A percentile compares a stretch with the other conserved stretches of the same genome.
phyloP scores from a whole-genome alignment of 495 filamentous ascomycete genomes.

The Lentithecium fluviatile region DNA sequence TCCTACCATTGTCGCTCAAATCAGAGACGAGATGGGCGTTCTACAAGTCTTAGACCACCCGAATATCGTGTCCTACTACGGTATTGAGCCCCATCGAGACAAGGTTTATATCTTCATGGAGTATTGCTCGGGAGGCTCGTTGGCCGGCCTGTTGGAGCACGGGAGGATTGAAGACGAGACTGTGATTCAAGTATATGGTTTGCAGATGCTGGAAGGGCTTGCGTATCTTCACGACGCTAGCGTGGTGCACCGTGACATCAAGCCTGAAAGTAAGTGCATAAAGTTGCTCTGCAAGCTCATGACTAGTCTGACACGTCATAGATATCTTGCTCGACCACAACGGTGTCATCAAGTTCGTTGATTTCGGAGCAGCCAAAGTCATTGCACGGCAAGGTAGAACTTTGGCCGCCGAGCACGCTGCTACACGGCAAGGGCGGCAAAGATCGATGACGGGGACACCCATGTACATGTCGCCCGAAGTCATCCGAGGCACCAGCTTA shows the following conservation, averaged over 20 bases:
- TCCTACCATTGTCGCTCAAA: constrained; percentile 86
- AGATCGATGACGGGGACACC: constrained; percentile 96
- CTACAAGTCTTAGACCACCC: constrained; percentile 93
- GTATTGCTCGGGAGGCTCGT: constrained; percentile 90
- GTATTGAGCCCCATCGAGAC: constrained; percentile 96
- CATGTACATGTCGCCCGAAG: constrained; percentile 99
- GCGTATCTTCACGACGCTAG: constrained; percentile 87
- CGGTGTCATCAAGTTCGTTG: constrained; percentile 97
- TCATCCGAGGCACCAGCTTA: constrained; percentile 80
- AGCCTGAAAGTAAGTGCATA: constrained; percentile 78
- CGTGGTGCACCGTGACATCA: constrained; percentile 96
- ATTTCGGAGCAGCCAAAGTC: constrained; percentile 96
- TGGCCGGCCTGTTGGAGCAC: constrained; percentile 89
- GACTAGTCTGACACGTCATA: constrained; percentile 41
- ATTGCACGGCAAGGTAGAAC: constrained; percentile 94
- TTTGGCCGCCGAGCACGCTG: constrained; percentile 59
- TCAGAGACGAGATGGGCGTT: constrained; percentile 95
- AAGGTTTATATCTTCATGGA: constrained; percentile 99
- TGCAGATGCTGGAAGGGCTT: constrained; percentile 93
- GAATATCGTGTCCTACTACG: constrained; percentile 95
- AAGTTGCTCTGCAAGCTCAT: constrained; percentile 1
- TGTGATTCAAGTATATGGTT: constrained; percentile 94
- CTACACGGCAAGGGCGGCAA: constrained; percentile 54
- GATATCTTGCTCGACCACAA: constrained; percentile 96
- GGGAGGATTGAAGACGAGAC: constrained; percentile 97